Evolutionary conservation across 208 protist genomes (phyloP), one percentile per base, ranked within the genome.

Genomic region (Acanthamoeba divionensis): DNA sequence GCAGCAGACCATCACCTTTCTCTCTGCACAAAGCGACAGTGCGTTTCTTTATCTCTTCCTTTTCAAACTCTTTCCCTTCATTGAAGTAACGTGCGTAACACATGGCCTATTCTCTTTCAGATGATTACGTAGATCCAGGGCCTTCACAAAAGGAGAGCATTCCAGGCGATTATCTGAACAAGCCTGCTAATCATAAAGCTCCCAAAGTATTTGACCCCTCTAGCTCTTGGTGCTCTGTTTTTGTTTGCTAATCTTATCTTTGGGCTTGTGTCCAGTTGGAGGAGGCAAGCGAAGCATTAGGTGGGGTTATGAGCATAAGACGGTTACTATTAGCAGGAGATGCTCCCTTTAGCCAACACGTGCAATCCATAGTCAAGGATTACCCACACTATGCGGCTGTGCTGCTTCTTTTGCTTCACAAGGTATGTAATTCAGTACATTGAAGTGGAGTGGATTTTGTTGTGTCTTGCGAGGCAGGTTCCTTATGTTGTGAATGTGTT

Each of bases 341-440:
- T 26, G 54, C 77, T 9, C 21, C 26, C 21, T 86, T 86, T 66
- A 38, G 50, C 33, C 54, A 86, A 7, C 77, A 86, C 7, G 29
- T 66, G 10, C 8, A 2, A 21, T 33, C 54, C 4, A 38, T 41
- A 29, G 52, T 67, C 0, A 63, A 45, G 26, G 7, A 54, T 3
- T 86, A 54, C 54, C 77, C 77, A n/a, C 54, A 86, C 6, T 86
- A 86, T 36, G n/a, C 54, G 2, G 77, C 77, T 38, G 77, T 86
- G 8, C 29, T 86, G 21, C 47, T 86, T 13, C 41, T 86, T 29
- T 55, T 86, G 33, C 54, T 86, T 0, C 47, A 86, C 77, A 86
- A 86, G 77, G 77, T 80, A 55, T 31, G 26, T 31, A n/a, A 41
- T n/a, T n/a, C n/a, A n/a, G n/a, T n/a, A n/a, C n/a, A n/a, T n/a